Percentiles rank a stretch among this genome's conserved stretches.
Conservation (phyloP, 257 asterid species). For the Solanum sejunctum region DNA sequence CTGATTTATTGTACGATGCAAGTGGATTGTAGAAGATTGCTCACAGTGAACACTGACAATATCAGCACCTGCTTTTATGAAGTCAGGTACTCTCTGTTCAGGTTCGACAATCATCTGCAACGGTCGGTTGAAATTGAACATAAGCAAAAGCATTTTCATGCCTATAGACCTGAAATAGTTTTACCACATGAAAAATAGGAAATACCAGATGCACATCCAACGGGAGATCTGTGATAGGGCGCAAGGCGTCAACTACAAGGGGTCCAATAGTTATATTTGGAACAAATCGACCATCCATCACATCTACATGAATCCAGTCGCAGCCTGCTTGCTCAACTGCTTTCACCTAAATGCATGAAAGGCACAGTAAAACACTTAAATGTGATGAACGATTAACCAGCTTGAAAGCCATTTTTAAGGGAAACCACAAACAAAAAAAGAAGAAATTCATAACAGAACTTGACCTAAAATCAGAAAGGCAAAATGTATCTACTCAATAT, state of each 20-base stretch:
- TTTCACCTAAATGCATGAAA: conserved; percentile 54
- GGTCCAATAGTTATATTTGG: conserved; percentile 99
- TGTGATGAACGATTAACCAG: neutral
- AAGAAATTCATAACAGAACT: neutral
- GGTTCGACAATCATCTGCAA: conserved; percentile 99
- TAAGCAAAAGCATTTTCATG: conserved; percentile 11
- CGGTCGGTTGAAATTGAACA: conserved; percentile 5
- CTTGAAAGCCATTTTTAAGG: neutral
- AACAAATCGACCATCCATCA: conserved; percentile 97
- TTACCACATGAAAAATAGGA: conserved; percentile 1
- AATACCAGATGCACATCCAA: conserved; percentile 97
- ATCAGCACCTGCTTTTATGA: conserved; percentile 98
- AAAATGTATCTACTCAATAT: neutral
- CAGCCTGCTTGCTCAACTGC: conserved; percentile 98
- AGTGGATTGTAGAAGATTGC: conserved; percentile 94
- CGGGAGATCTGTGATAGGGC: conserved; percentile 96
- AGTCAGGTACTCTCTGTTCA: conserved; percentile 94
- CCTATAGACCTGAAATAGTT: neutral
- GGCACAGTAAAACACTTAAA: neutral
- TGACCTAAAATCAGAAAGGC: neutral
- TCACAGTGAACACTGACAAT: conserved; percentile 95
- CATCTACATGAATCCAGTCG: conserved; percentile 99
- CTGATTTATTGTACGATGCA: conserved; percentile 86
- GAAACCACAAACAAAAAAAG: neutral
- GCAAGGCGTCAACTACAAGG: conserved; percentile 77